Conservation (phyloP, 2,329 filamentous ascomycete species). For the Neopestalotiopsis sp. region DNA sequence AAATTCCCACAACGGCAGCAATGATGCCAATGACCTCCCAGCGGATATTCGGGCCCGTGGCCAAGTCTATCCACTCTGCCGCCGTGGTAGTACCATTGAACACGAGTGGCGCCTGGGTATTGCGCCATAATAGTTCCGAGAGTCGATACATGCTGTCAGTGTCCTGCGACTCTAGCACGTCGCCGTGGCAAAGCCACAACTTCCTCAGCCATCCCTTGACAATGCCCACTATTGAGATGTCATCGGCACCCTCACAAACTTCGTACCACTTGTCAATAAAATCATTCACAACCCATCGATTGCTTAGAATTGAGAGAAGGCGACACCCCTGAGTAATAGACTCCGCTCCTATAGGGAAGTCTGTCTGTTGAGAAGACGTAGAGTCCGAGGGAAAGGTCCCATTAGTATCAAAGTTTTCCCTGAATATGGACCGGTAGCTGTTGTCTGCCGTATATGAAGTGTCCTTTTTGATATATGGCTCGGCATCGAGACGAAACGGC, state of each 20-base stretch:
- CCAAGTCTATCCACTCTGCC: slow-evolving; percentile 33
- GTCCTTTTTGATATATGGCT: slow-evolving; percentile 4
- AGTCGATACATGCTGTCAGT: slow-evolving; percentile 39
- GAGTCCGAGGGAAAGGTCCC: slow-evolving; percentile 1
- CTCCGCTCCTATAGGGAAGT: slow-evolving; percentile 22
- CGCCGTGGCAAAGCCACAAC: slow-evolving; percentile 33
- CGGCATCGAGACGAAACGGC: slow-evolving; percentile 2
- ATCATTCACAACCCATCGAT: slow-evolving; percentile 34
- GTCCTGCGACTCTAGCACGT: slow-evolving; percentile 36
- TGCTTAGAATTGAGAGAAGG: slow-evolving; percentile 38
- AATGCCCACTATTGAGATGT: slow-evolving; percentile 34
- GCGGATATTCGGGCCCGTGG: slow-evolving; percentile 37
- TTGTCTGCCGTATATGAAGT: not conserved
- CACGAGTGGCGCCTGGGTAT: slow-evolving; percentile 35
- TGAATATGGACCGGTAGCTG: slow-evolving; percentile 9
- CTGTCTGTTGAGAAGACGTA: not conserved
- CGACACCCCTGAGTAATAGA: slow-evolving; percentile 38
- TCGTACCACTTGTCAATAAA: slow-evolving; percentile 37
- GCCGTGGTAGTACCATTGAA: slow-evolving; percentile 35
- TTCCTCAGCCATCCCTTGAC: slow-evolving; percentile 40
- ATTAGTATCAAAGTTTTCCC: slow-evolving; percentile 8
- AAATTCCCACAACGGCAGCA: slow-evolving; percentile 35
- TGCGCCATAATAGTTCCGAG: slow-evolving; percentile 40
- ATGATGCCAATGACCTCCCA: slow-evolving; percentile 43
- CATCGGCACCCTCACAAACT: slow-evolving; percentile 32